Conservation (phyloP, 75 land plant species). For the Pseudotsuga menziesii region DNA sequence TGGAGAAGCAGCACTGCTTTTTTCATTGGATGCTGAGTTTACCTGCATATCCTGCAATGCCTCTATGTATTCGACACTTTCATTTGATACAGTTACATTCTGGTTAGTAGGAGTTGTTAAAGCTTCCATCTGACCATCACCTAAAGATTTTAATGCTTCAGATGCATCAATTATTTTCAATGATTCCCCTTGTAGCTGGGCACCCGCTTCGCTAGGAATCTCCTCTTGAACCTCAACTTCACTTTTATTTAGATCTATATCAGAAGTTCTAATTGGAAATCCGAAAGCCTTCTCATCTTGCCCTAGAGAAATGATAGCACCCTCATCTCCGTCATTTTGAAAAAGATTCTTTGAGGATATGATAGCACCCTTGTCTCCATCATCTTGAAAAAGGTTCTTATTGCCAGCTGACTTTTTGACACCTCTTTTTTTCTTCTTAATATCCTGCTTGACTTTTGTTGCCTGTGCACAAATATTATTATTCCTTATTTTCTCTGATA, state of each 20-base stretch:
- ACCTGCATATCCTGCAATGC: background rate
- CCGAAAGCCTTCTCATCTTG: slow-evolving; percentile 22
- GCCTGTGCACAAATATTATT: background rate
- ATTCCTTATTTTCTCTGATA: background rate
- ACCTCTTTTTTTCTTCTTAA: background rate
- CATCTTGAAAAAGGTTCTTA: slow-evolving; percentile 9
- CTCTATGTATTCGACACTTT: background rate
- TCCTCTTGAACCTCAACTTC: slow-evolving; percentile 12
- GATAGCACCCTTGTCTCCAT: slow-evolving; percentile 3
- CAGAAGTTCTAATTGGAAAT: slow-evolving; percentile 17
- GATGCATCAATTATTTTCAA: background rate
- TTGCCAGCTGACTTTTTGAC: background rate
- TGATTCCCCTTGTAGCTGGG: slow-evolving; percentile 6
- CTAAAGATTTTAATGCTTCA: background rate
- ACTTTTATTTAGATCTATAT: slow-evolving; percentile 17
- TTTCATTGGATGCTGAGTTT: background rate
- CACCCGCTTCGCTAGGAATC: slow-evolving; percentile 4
- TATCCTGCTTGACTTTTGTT: background rate
- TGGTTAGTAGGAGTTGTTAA: background rate
- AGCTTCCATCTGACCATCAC: slow-evolving; percentile 17
- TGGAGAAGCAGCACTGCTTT: background rate
- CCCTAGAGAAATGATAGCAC: slow-evolving; percentile 10
- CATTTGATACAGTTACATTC: background rate
- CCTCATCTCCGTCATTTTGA: slow-evolving; percentile 24
- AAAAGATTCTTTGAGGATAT: slow-evolving; percentile 14